Base-by-base conservation (phyloP, 345 rosid genomes). In the Citrus trifoliata region DNA sequence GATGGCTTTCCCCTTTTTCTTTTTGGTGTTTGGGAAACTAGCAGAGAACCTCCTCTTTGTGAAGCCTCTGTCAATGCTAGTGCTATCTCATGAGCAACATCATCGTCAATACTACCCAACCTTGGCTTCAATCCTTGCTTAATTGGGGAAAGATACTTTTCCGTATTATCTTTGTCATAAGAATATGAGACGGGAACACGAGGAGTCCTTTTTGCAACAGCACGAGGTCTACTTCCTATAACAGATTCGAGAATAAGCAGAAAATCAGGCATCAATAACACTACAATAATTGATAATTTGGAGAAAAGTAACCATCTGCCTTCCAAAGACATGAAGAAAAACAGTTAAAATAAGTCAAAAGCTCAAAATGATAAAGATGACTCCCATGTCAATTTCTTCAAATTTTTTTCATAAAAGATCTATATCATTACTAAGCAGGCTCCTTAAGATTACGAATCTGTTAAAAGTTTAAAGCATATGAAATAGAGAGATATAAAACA, bases 161-260 rank as follows among this genome's bases (percentile, higher is more conserved):
- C 87, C 35, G 79, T 82, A 71, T 70, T 82, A 79, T 82, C 90
- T 84, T 88, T 93, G 70, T 89, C 90, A 77, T 53, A 82, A 72
- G 90, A 75, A 86, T 77, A 84, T 69, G 92, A 80, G 83, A 91
- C 87, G 67, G 95, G 93, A 69, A 93, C 88, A 76, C 97, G 89
- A 76, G 97, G 97, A 67, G 93, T 93, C 88, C 97, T 86, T 89
- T 90, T 93, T 58, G 95, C 97, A 83, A 93, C 95, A 76, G 93
- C 93, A 80, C 95, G 93, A 33, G 95, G 90, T 85, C 84, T 78
- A 83, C 87, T 89, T 80, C 85, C 97, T 93, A 82, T 58, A 79
- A 83, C 72, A 79, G 78, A 80, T 73, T 27, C 59, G 67, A 83
- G 69, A 75, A 76, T 27, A 38, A 28, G 56, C 59, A 61, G 22